These are phyloP conservation scores for Trypanosoma lewisi DNA, from an alignment of 208 protist genomes.

Conservation along the genomic window DNA sequence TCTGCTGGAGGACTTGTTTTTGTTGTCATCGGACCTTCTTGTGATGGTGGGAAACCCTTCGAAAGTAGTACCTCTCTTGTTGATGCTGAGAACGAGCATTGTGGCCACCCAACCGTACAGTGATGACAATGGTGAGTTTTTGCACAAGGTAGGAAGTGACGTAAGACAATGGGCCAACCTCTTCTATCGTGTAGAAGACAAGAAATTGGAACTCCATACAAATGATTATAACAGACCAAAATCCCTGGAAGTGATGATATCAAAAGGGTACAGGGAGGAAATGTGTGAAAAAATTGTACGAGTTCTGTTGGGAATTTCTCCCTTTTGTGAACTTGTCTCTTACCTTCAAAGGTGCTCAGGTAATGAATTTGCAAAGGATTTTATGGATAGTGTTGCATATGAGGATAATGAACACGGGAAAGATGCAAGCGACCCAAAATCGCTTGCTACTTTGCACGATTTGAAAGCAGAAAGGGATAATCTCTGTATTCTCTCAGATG, in stretches of 20 bases:
- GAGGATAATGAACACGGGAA: slow-evolving; percentile 26
- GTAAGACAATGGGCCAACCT: slow-evolving; percentile 6
- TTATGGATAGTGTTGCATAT: slow-evolving; percentile 20
- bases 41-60: slow-evolving; percentile 3
- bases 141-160: slow-evolving; percentile 6
- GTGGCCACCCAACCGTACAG: slow-evolving; percentile 11
- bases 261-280: background rate
- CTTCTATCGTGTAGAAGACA: slow-evolving; percentile 2
- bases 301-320: slow-evolving; percentile 5
- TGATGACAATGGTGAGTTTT: slow-evolving; percentile 13
- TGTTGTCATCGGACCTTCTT: slow-evolving; percentile 12
- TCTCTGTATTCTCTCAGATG: slow-evolving; percentile 18
- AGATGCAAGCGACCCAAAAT: slow-evolving; percentile 9
- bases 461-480: slow-evolving; percentile 22
- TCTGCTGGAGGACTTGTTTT: slow-evolving; percentile 6
- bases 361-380: slow-evolving; percentile 10
- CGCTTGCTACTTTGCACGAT: slow-evolving; percentile 9
- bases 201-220: background rate
- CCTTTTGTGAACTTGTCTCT: background rate
- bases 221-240: background rate
- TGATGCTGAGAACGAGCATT: slow-evolving; percentile 17
- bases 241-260: background rate
- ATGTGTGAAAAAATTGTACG: background rate
- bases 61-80: slow-evolving; percentile 6
- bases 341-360: slow-evolving; percentile 4